phyloP scores from a whole-genome alignment of 106 monocot species.

The Phalaenopsis aphrodite region DNA sequence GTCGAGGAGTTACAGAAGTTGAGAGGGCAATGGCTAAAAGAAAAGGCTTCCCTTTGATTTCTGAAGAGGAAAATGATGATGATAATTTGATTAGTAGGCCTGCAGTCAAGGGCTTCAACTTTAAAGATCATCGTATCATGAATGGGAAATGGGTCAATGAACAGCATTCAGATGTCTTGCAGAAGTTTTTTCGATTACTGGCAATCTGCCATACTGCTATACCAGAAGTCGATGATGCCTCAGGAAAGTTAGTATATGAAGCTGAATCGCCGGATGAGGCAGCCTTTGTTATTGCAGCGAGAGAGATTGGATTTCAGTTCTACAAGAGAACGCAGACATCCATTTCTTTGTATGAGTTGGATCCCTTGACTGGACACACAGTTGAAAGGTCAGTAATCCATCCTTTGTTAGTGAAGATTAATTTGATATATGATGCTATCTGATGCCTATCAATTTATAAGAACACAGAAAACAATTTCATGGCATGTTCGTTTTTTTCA shows the following conservation, averaged over 20 bases:
- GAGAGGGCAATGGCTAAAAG: constrained; percentile 71
- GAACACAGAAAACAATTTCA: not conserved
- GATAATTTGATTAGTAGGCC: constrained; percentile 6
- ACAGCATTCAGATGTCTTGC: constrained; percentile 40
- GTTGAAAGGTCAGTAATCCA: constrained; percentile 45
- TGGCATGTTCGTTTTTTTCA: constrained; percentile 17
- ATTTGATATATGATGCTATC: not conserved
- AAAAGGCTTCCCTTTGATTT: constrained; percentile 30
- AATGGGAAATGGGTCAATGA: constrained; percentile 73
- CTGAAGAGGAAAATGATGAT: constrained; percentile 11
- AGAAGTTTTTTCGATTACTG: constrained; percentile 52
- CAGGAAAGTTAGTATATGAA: constrained; percentile 61
- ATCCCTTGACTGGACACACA: constrained; percentile 30
- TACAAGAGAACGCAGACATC: constrained; percentile 63
- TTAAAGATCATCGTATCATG: constrained; percentile 61
- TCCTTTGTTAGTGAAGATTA: not conserved
- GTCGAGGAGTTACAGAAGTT: constrained; percentile 70
- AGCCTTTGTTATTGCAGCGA: constrained; percentile 83
- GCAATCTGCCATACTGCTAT: constrained; percentile 86
- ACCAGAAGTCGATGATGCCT: constrained; percentile 62
- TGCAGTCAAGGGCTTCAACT: constrained; percentile 80
- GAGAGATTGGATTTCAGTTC: constrained; percentile 90
- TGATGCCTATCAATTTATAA: not conserved
- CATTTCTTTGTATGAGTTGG: constrained; percentile 59
- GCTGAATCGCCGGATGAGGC: constrained; percentile 96